Percentiles rank a stretch among this genome's conserved stretches.
Conservation (phyloP, 1,284 basidiomycete species). For the Melanopsichium pennsylvanicum region DNA sequence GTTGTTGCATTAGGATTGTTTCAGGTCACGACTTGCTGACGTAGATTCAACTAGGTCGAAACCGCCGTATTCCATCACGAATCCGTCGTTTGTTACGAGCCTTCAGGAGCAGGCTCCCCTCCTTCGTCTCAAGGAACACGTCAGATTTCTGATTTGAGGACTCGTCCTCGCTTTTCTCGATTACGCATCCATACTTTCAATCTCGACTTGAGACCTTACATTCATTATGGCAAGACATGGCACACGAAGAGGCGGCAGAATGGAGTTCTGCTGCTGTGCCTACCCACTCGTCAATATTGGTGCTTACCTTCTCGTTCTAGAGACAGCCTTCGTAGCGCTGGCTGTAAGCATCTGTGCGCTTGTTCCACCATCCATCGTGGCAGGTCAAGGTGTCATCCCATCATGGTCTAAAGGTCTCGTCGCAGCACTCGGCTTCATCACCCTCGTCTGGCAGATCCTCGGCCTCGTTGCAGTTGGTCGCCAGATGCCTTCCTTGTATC, state of each 20-base stretch:
- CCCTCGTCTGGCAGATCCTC: constrained; percentile 57
- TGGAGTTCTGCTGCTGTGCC: constrained; percentile 63
- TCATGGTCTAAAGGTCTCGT: constrained; percentile 57
- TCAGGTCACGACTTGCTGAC: too few relatives aligned
- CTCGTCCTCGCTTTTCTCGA: not conserved
- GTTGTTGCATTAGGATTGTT: too few relatives aligned
- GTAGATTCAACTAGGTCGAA: too few relatives aligned
- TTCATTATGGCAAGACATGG: constrained; percentile 20
- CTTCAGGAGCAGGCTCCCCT: constrained; percentile 7
- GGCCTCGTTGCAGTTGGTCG: constrained; percentile 51
- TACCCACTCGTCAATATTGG: constrained; percentile 63
- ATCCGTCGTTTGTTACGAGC: too few relatives aligned
- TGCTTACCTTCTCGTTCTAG: constrained; percentile 58
- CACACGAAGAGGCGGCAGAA: constrained; percentile 24
- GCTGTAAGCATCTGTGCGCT: constrained; percentile 56
- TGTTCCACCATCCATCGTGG: constrained; percentile 59
- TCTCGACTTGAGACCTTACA: too few relatives aligned
- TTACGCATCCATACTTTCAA: not conserved
- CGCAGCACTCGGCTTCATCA: constrained; percentile 54
- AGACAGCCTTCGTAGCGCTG: constrained; percentile 56
- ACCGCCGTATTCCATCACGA: too few relatives aligned
- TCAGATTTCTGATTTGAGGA: not conserved
- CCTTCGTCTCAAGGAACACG: not conserved
- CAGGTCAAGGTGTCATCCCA: constrained; percentile 53
- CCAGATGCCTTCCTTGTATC: constrained; percentile 55